phyloP scores from a whole-genome alignment of 345 rosid species.

The Brassica rapa region DNA sequence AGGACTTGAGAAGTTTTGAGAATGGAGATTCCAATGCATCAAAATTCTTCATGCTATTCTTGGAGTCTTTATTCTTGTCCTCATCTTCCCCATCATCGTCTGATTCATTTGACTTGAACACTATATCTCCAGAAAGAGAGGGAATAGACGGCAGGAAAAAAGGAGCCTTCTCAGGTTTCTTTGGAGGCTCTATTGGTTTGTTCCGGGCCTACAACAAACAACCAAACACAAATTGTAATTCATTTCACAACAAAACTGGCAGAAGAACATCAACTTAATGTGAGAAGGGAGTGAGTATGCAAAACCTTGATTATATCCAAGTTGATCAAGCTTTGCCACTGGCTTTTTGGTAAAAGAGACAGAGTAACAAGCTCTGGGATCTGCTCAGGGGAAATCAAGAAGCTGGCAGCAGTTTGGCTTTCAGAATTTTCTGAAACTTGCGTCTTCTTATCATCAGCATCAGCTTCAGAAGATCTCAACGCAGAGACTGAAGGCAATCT shows the following conservation, averaged over 20 bases:
- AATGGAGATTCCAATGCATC: conserved; percentile 52
- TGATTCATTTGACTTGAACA: conserved; percentile 63
- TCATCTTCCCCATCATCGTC: conserved; percentile 42
- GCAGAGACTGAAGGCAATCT: conserved; percentile 83
- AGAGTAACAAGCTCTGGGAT: conserved; percentile 93
- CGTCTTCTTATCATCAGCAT: conserved; percentile 45
- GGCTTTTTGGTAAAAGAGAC: conserved; percentile 88
- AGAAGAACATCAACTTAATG: background rate
- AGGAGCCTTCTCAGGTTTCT: conserved; percentile 86
- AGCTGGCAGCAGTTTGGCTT: conserved; percentile 36
- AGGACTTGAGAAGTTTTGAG: conserved; percentile 60
- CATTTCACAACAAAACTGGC: background rate
- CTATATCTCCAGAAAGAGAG: conserved; percentile 84
- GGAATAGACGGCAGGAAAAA: conserved; percentile 89
- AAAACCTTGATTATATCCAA: conserved; percentile 90
- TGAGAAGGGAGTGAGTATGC: background rate
- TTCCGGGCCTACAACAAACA: conserved; percentile 63
- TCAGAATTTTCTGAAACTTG: conserved; percentile 41
- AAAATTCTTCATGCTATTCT: conserved; percentile 37
- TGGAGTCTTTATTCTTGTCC: conserved; percentile 39
- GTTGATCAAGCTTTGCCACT: conserved; percentile 96
- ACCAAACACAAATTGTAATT: conserved; percentile 3
- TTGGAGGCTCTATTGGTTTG: conserved; percentile 93
- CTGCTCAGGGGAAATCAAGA: conserved; percentile 49
- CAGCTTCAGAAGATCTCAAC: conserved; percentile 51